Evolutionary conservation across 139 green algal species (phyloP).

Genomic region (Desmodesmus armatus): DNA sequence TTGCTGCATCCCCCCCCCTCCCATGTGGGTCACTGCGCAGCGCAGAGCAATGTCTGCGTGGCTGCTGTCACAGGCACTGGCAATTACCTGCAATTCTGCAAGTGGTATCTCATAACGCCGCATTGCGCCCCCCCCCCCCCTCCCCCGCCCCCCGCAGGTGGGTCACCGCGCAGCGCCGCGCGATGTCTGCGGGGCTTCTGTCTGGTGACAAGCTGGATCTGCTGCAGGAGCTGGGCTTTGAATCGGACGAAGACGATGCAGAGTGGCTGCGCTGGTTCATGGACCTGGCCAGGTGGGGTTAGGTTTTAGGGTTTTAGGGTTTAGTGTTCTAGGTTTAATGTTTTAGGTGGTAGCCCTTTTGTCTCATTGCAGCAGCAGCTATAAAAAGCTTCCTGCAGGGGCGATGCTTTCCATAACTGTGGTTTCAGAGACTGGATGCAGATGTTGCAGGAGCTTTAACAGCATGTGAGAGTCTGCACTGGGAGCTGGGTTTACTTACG

Average conservation of each 20-base stretch:
- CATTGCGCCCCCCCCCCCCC: too few relatives aligned
- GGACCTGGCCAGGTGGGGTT: conserved; percentile 56
- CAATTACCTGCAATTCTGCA: too few relatives aligned
- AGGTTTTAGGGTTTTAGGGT: conserved; percentile 49
- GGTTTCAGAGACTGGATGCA: too few relatives aligned
- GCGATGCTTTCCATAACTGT: too few relatives aligned
- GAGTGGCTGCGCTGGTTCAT: conserved; percentile 81
- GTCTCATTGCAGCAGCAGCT: background rate
- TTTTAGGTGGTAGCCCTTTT: background rate
- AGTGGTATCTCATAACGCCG: too few relatives aligned
- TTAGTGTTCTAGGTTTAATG: background rate
- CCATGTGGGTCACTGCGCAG: too few relatives aligned
- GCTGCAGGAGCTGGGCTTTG: conserved; percentile 66
- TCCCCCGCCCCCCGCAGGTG: conserved; percentile 1
- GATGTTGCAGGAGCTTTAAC: background rate
- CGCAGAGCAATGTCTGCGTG: too few relatives aligned
- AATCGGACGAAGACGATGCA: conserved; percentile 71
- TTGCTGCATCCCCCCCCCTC: too few relatives aligned
- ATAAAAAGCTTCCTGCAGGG: background rate
- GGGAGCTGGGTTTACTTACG: too few relatives aligned
- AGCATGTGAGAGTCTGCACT: too few relatives aligned
- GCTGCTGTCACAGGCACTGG: too few relatives aligned
- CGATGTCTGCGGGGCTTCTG: conserved; percentile 5
- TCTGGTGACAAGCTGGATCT: conserved; percentile 33
- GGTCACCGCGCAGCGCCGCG: conserved; percentile 64